Base-by-base conservation (phyloP, 108 stramenopile genomes). In the Epithemia pelagica region DNA sequence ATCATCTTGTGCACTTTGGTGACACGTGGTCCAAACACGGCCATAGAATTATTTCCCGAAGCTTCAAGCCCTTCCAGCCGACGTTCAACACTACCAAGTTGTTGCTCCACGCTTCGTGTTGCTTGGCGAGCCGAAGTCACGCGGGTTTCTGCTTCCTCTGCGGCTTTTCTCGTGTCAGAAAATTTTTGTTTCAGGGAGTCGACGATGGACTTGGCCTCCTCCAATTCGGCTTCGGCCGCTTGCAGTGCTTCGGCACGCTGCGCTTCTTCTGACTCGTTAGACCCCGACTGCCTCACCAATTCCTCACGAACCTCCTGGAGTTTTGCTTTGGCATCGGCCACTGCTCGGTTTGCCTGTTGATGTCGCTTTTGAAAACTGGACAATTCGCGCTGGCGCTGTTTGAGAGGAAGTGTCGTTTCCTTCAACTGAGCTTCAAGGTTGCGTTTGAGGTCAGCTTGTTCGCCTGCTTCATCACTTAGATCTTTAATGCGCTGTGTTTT, bases 1-100 rank as follows among this genome's bases (percentile, higher is more conserved):
- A 70, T 68, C 75, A 55, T 51, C 65, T 68, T 61, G 22, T 68
- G 57, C 31, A 82, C 73, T 46, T 57, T 66, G 3, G 55, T 65
- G 59, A 80, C 81, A 52, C 77, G 74, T 25, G 61, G 72, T 10
- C 91, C 91, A 76, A 85, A 92, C 10, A 92, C 61, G 51, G 82
- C 69, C 23, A 89, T 59, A 10, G 85, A 76, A 66, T 78, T 83
- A 0, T 74, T 74, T 20, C 71, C 69, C 29, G 82, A 78, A n/a
- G 56, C 29, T 61, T 86, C 61, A 54, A 89, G 61, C 24, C 72
- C 78, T 28, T 37, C 57, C 59, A 89, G 62, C 30, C 65, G 76
- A 25, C 68, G 30, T 28, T 79, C 58, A 20, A 88, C 74, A 25
- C 71, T 84, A 1, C 30, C 29, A 31, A 86, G 32, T 63, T 78